Conservation (phyloP, 2,329 filamentous ascomycete species). For the Escovopsis weberi region DNA sequence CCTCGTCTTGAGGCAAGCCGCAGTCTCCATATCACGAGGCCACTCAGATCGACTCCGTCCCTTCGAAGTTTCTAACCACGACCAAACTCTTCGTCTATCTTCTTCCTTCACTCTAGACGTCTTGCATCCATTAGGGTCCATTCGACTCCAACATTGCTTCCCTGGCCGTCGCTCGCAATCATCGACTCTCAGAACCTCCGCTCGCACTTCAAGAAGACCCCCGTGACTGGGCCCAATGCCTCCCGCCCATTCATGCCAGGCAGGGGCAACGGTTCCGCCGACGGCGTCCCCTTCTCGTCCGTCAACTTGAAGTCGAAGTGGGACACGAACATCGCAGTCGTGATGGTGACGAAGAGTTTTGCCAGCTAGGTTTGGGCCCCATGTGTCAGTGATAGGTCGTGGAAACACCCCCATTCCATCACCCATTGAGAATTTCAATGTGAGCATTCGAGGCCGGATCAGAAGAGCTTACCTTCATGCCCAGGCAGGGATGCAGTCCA, state of each 20-base stretch:
- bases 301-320: conserved; percentile 31
- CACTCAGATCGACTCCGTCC: no score
- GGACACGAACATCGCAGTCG: conserved; percentile 33
- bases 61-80: no score
- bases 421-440: no score
- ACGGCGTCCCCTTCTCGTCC: conserved; percentile 23
- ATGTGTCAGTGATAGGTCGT: conserved; percentile 7
- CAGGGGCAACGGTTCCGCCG: conserved; percentile 4
- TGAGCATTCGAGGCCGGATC: background rate
- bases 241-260: conserved; percentile 5
- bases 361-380: conserved; percentile 23
- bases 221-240: background rate
- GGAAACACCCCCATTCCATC: conserved; percentile 5
- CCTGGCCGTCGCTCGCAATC: background rate
- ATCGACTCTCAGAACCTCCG: background rate
- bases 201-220: conserved; percentile 2
- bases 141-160: background rate
- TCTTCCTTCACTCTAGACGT: no score
- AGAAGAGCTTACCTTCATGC: conserved; percentile 2
- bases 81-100: no score
- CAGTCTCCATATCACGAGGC: no score
- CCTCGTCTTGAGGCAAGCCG: no score
- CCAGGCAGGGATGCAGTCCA: conserved; percentile 20
- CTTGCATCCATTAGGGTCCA: no score
- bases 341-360: conserved; percentile 36